Conservation (phyloP, 225 moss, liverwort and hornwort genomes). For the Bryoerythrophyllum caledonicum region DNA sequence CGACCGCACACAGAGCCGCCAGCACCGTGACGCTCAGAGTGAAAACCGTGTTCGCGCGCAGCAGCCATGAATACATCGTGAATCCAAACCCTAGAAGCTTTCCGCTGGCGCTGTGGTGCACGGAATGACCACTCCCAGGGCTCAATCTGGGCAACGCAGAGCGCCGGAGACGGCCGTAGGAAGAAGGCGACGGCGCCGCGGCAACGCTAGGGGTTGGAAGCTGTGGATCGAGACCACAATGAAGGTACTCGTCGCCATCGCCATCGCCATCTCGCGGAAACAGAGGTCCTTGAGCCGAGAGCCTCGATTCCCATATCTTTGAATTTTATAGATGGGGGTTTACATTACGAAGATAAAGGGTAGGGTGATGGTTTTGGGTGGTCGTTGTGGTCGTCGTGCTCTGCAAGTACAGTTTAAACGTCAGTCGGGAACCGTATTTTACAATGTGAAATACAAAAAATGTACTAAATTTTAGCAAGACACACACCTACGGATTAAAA, state of each 20-base stretch:
- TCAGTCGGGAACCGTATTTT: too few species aligned
- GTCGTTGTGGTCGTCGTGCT: neutral
- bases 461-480: too few species aligned
- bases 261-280: neutral
- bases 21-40: conserved; percentile 49
- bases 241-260: neutral
- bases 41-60: conserved; percentile 51
- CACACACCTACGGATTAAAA: too few species aligned
- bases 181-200: neutral
- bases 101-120: neutral
- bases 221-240: neutral
- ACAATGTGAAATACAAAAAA: too few species aligned
- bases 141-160: neutral
- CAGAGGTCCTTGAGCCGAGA: neutral
- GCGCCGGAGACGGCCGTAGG: neutral
- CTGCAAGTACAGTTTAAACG: too few species aligned
- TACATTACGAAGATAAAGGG: neutral
- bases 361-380: neutral
- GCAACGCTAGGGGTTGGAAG: neutral
- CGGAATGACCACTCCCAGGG: neutral
- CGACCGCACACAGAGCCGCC: conserved; percentile 53
- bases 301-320: neutral
- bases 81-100: neutral
- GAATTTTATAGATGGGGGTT: neutral
- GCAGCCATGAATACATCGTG: conserved; percentile 59